Percentiles rank a stretch among this genome's conserved stretches.
These are phyloP conservation scores for Lipomyces mesembrius DNA, from an alignment of 805 yeast species.

Conservation along the genomic window DNA sequence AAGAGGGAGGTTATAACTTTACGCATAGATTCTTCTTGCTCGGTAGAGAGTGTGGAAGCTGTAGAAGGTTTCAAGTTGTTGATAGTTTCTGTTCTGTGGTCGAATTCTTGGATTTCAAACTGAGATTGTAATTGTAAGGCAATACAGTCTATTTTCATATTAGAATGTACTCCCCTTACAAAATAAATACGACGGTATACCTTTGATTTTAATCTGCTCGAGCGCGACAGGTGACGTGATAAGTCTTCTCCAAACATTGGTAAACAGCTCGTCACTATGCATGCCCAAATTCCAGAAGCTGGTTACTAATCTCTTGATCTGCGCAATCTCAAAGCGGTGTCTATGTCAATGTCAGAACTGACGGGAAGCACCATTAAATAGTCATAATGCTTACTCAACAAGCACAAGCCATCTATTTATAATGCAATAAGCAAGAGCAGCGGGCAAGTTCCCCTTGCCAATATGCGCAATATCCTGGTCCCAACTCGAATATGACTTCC, in stretches of 20 bases:
- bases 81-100: background rate
- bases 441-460: conserved; percentile 5
- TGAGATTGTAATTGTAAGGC: background rate
- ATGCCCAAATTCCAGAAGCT: conserved; percentile 9
- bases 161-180: background rate
- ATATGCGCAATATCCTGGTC: conserved; percentile 3
- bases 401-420: conserved; percentile 28
- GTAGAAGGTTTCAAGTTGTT: background rate
- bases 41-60: background rate
- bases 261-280: background rate
- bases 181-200: background rate
- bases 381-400: conserved; percentile 8
- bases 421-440: conserved; percentile 10
- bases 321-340: conserved; percentile 15
- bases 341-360: conserved; percentile 1
- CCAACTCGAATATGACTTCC: conserved; percentile 10
- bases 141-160: background rate
- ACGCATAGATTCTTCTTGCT: background rate
- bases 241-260: conserved; percentile 6
- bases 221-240: conserved; percentile 6
- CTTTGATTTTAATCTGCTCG: conserved; percentile 24
- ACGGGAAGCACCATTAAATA: background rate
- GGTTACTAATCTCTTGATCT: conserved; percentile 7
- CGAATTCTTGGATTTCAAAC: conserved; percentile 8
- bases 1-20: conserved; percentile 10